A percentile compares a stretch with the other conserved stretches of the same genome.
Conservation (phyloP, 495 filamentous ascomycete genomes). For the Aspergillus olivimuriae region DNA sequence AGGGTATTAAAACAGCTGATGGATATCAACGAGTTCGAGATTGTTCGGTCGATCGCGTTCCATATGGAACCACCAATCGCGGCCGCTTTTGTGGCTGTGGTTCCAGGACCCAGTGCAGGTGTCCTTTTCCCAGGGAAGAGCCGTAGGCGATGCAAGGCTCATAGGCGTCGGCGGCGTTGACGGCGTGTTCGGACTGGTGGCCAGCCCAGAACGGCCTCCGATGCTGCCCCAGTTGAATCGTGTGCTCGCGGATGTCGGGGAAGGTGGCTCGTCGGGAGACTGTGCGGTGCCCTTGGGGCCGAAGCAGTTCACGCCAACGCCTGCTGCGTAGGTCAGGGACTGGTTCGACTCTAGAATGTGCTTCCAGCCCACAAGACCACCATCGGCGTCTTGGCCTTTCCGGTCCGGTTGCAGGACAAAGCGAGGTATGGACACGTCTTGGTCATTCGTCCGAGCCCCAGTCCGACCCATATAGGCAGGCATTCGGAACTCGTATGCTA, state of each 20-base stretch:
- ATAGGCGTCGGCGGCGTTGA: conserved; percentile 33
- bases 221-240: conserved; percentile 38
- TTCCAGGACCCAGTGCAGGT: conserved; percentile 45
- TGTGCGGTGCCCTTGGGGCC: conserved; percentile 22
- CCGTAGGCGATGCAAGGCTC: conserved; percentile 19
- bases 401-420: conserved; percentile 43
- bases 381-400: conserved; percentile 36
- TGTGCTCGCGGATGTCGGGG: conserved; percentile 29
- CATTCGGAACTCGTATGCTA: conserved; percentile 38
- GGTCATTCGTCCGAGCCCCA: conserved; percentile 21
- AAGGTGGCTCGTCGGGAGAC: conserved; percentile 27
- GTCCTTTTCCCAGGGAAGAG: conserved; percentile 40
- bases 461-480: conserved; percentile 40
- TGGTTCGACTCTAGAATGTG: conserved; percentile 39
- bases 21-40: conserved; percentile 31
- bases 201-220: conserved; percentile 25
- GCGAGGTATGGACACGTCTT: conserved; percentile 31
- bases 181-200: conserved; percentile 28
- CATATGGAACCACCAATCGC: conserved; percentile 48
- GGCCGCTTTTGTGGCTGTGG: conserved; percentile 31
- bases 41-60: conserved; percentile 41
- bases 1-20: conserved; percentile 32
- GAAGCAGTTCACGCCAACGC: conserved; percentile 35
- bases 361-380: conserved; percentile 41
- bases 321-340: conserved; percentile 34